Evolutionary conservation across 257 asterid species (phyloP).

Genomic region (Solanum okadae): DNA sequence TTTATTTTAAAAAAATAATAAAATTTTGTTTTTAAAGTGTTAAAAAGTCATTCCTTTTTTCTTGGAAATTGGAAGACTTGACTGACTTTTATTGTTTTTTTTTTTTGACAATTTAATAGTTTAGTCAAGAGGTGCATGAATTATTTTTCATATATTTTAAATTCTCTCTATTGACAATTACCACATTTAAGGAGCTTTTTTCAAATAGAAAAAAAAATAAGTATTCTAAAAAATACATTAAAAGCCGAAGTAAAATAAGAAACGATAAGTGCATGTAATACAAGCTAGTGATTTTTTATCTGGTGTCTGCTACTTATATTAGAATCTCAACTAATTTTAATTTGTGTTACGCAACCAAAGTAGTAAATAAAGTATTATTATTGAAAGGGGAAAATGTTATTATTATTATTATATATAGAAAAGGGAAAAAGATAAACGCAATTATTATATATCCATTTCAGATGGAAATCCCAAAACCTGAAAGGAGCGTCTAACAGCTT

Average conservation of each 20-base stretch:
- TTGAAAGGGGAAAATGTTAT: neutral
- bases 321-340: neutral
- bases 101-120: neutral
- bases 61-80: neutral
- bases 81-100: neutral
- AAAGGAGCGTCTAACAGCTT: neutral
- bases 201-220: neutral
- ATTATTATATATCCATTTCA: neutral
- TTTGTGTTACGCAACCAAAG: accelerated
- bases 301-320: neutral
- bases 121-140: neutral
- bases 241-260: neutral
- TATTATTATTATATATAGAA: neutral
- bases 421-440: neutral
- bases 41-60: neutral
- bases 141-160: neutral
- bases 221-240: neutral
- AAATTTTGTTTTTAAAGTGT: neutral
- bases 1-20: neutral
- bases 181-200: neutral
- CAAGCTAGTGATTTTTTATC: neutral
- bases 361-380: too few relatives aligned
- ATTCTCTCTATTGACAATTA: neutral
- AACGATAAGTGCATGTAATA: neutral
- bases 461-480: neutral